Evolutionary conservation across 768 basidiomycete genomes (phyloP), one percentile per base, ranked within the genome.

Genomic region (Amanita inopinata): DNA sequence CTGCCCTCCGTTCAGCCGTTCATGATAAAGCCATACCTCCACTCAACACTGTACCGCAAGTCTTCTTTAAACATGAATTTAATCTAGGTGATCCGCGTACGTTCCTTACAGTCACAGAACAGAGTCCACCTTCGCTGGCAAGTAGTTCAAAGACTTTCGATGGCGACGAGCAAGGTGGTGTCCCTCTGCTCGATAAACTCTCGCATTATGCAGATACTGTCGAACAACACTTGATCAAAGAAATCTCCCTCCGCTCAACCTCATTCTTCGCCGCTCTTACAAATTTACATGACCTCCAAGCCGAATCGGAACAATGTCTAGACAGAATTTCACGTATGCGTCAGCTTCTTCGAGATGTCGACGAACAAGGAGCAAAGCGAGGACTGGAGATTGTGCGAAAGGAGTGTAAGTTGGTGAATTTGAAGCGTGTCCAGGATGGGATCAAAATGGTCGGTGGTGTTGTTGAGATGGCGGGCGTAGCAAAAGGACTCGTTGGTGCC

Each of bases 201-300:
- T 92, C 91, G 7, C 83, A 89, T 43, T 83, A 94, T 54, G 82
- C 93, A 2, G 96, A 97, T 57, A 84, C 84, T 0, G 76, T 98
- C 48, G 96, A 99, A 57, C 80, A 90, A 46, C 94, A 99, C 60
- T 83, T 99, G 43, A 77, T 93, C 3, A 80, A 80, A 47, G 96
- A 98, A 61, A 93, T 99, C 33, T 84, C 85, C 6, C 66, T 84
- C 7, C 83, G 94, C 10, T 89, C 92, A 0, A 76, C 87, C 0
- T 90, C 91, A 1, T 99, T 99, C 73, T 99, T 98, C 54, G 83
- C 93, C 3, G 96, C 96, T 5, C 75, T 99, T 27, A 76, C 90
- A 5, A 99, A 99, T 59, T 70, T 99, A 5, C 87, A 96, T 54
- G 84, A 90, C 49, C 74, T 99, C 8, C 90, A 92, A 55, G 76